phyloP scores from a whole-genome alignment of 306 rosid species.

The Sindora glabra region DNA sequence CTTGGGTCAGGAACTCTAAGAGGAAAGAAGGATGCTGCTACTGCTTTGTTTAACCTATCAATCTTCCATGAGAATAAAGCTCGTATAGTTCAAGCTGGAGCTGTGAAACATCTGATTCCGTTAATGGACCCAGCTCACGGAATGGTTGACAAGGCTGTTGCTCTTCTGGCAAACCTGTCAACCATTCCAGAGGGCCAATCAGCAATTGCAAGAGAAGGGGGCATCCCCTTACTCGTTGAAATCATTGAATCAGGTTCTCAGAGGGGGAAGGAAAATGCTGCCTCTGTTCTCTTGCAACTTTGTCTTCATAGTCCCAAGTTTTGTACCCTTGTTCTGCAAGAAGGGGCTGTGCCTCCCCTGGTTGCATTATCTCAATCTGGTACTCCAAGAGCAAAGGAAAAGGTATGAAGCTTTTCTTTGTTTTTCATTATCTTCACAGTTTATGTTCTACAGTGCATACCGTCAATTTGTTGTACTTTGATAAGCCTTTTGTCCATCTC shows the following conservation, averaged over 20 bases:
- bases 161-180: slow-evolving; percentile 81
- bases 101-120: slow-evolving; percentile 67
- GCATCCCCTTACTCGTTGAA: slow-evolving; percentile 79
- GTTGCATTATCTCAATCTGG: slow-evolving; percentile 89
- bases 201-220: slow-evolving; percentile 61
- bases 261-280: slow-evolving; percentile 93
- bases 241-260: slow-evolving; percentile 72
- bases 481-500: not conserved
- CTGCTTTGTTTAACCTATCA: slow-evolving; percentile 84
- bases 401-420: slow-evolving; percentile 40
- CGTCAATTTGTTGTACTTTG: not conserved
- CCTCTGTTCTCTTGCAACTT: slow-evolving; percentile 70
- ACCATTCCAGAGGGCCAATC: slow-evolving; percentile 73
- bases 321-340: slow-evolving; percentile 83
- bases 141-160: slow-evolving; percentile 90
- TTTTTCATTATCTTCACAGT: not conserved
- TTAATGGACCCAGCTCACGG: slow-evolving; percentile 60
- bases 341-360: slow-evolving; percentile 97
- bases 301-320: slow-evolving; percentile 75
- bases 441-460: no score
- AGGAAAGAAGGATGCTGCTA: slow-evolving; percentile 95
- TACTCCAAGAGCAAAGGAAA: slow-evolving; percentile 85
- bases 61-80: slow-evolving; percentile 88
- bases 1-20: slow-evolving; percentile 71
- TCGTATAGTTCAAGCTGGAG: slow-evolving; percentile 89